Evolutionary conservation across 257 asterid genomes (phyloP).

Genomic region (Apocynum venetum): DNA sequence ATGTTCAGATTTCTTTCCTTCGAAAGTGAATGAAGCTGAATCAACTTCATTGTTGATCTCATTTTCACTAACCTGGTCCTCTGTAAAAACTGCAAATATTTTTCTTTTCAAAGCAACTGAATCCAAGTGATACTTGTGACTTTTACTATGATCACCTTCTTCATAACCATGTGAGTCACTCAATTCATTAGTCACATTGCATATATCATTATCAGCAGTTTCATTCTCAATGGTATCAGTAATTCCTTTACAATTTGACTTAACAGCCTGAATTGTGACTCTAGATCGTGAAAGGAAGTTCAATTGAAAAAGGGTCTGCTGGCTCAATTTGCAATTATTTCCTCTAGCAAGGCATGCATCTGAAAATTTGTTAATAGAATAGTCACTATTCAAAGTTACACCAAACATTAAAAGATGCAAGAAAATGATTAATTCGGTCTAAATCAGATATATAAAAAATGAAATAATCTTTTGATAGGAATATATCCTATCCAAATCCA

Average conservation of each 20-base stretch:
- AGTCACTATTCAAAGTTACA: neutral
- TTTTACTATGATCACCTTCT: slow-evolving; percentile 20
- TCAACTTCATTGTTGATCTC: slow-evolving; percentile 16
- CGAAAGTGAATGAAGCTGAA: slow-evolving; percentile 25
- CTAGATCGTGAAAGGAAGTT: slow-evolving; percentile 57
- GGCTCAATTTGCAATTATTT: slow-evolving; percentile 69
- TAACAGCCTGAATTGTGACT: slow-evolving; percentile 28
- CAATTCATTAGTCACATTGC: slow-evolving; percentile 14
- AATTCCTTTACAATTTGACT: slow-evolving; percentile 20
- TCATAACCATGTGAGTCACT: slow-evolving; percentile 26
- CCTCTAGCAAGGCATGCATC: slow-evolving; percentile 80
- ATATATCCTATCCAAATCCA: neutral
- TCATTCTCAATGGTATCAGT: slow-evolving; percentile 14
- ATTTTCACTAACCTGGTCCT: slow-evolving; percentile 24
- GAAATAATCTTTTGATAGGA: neutral
- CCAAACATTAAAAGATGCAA: neutral
- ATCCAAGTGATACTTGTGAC: neutral
- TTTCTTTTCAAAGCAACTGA: slow-evolving; percentile 18
- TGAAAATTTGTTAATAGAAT: slow-evolving; percentile 34
- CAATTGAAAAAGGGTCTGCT: slow-evolving; percentile 71
- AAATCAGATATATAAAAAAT: neutral
- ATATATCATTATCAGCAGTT: slow-evolving; percentile 6
- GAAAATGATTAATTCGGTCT: neutral
- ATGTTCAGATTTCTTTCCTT: slow-evolving; percentile 25
- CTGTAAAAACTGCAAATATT: slow-evolving; percentile 20